Base-by-base conservation (phyloP, 768 basidiomycete species). In the Terana coerulea region DNA sequence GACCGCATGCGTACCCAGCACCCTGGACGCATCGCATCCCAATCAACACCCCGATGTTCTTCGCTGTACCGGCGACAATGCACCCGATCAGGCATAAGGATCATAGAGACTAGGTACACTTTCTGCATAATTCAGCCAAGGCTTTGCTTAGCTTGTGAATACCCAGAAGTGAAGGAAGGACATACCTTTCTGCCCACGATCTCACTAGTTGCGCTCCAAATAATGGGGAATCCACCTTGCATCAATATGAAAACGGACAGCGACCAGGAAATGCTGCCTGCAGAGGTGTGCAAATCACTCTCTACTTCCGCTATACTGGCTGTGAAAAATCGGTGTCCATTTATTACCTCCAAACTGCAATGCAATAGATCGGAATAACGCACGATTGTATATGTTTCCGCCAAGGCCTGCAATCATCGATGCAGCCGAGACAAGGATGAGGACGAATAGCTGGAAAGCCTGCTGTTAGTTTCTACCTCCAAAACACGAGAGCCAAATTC, bases 131-230 rank as follows among this genome's bases (percentile, higher is more conserved):
- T n/a, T n/a, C n/a, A n/a, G n/a, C n/a, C n/a, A n/a, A n/a, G n/a
- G n/a, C n/a, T n/a, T n/a, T n/a, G n/a, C n/a, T n/a, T n/a, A n/a
- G n/a, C n/a, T n/a, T n/a, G n/a, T n/a, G n/a, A n/a, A n/a, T n/a
- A n/a, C n/a, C n/a, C n/a, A n/a, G n/a, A n/a, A n/a, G n/a, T n/a
- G n/a, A 61, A 59, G 35, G 25, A 22, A 14, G 15, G 9, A 63
- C 73, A 19, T 55, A 82, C 83, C 73, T 82, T 90, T 47, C 89
- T 72, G 7, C 89, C 90, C 60, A 80, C 83, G 28, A 91, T 77
- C 66, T 92, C 90, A 49, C 83, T 84, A 22, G 85, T 68, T 0
- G 80, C 76, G 48, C 75, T 78, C 88, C 89, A 90, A 3, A 84
- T 30, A 10, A 88, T 59, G 0, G 89, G 90, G 47, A 82, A 66